Base-by-base conservation (phyloP, 148 eudicot genomes). In the Rheum nobile region DNA sequence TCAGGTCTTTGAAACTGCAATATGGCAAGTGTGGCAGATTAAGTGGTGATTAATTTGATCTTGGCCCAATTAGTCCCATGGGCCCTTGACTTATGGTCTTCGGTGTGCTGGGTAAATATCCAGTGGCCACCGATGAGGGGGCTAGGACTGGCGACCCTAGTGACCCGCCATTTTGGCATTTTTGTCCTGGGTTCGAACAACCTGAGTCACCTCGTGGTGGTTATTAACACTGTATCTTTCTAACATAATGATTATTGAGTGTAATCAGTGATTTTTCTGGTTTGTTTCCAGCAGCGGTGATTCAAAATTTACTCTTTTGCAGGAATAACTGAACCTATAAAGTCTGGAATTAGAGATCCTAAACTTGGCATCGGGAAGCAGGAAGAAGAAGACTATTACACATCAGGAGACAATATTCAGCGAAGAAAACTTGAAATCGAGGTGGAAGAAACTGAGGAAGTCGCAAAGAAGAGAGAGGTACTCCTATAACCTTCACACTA, bases 391-490 rank as follows among this genome's bases (percentile, higher is more conserved):
- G 97, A 94, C 83, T 94, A 76, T 78, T 91, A 84, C 74, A 94
- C 98, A 26, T 90, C 97, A 74, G 98, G 84, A 81, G 98, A 94
- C 80, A 94, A 91, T 78, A 86, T 94, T 55, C 97, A 94, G 77
- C 88, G 98, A 57, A 88, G 78, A 76, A 94, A 86, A 79, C 91
- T 94, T 61, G 97, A 94, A 47, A 86, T 91, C 72, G 97, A 91
- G 82, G 75, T 94, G 44, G 97, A 88, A 80, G 97, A 91, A 76
- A 91, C 96, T 1, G 97, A 88, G 75, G 97, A 91, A 84, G 80
- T 86, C 74, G 91, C 86, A 72, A 88, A 82, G 75, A 94, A 94
- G 82, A 90, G 98, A 78, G 98, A 94, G 98, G 98, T 93, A 93
- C 88, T 84, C 73, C 80, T 69, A 39, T 71, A 21, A 21, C 19